These are phyloP conservation scores for Brachypodium distachyon DNA, from an alignment of 202 grass and related monocot genomes.

Conservation along the genomic window DNA sequence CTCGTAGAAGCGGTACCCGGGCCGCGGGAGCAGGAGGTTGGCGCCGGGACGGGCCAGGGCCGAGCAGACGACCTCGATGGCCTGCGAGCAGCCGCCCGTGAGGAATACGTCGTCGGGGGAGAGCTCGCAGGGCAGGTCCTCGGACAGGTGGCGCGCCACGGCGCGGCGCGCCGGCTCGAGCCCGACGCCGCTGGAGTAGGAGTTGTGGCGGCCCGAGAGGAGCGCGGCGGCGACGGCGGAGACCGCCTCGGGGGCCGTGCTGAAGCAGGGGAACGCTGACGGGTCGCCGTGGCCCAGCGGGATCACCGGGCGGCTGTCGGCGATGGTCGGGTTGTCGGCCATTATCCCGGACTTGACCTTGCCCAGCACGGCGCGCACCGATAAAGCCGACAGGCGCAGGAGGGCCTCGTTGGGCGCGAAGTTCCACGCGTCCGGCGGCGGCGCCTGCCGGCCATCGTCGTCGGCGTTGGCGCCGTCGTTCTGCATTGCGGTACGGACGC, in stretches of 20 bases:
- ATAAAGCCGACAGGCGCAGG: too few species aligned
- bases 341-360: too few species aligned
- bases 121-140: constrained; percentile 37
- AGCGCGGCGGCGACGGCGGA: constrained; percentile 10
- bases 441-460: too few species aligned
- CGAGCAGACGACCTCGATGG: constrained; percentile 38
- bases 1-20: constrained; percentile 38
- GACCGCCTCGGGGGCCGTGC: constrained; percentile 33
- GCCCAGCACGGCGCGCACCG: too few species aligned
- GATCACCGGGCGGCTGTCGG: too few species aligned
- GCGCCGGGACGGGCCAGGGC: constrained; percentile 13
- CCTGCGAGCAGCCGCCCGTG: constrained; percentile 35
- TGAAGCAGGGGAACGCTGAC: constrained; percentile 56
- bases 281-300: constrained; percentile 59
- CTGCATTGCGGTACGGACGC: too few species aligned
- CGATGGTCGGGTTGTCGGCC: too few species aligned
- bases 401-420: too few species aligned
- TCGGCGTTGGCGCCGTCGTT: too few species aligned
- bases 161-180: too few species aligned
- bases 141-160: constrained; percentile 42
- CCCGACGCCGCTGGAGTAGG: constrained; percentile 37
- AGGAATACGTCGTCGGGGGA: constrained; percentile 25
- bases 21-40: constrained; percentile 43
- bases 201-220: constrained; percentile 28
- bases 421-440: too few species aligned